Conservation (phyloP, 164 flowering plant genomes). For the Nymphaea colorata region DNA sequence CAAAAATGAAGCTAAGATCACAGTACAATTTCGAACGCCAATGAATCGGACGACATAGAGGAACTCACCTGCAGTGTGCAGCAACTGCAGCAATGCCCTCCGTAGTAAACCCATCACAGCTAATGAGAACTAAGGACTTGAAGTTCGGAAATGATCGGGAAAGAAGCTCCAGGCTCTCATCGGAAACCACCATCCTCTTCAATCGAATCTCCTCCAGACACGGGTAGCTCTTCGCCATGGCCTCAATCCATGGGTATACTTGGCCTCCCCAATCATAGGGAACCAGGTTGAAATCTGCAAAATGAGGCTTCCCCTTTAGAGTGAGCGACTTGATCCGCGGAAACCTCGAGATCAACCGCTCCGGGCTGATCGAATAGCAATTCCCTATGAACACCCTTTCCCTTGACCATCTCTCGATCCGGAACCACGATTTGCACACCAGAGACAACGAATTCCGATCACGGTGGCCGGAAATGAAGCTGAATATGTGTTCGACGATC, state of each 20-base stretch:
- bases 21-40: not conserved
- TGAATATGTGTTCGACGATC: constrained; percentile 70
- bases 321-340: constrained; percentile 49
- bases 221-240: constrained; percentile 35
- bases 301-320: constrained; percentile 89
- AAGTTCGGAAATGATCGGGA: constrained; percentile 59
- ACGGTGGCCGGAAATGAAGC: constrained; percentile 36
- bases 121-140: constrained; percentile 65
- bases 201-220: constrained; percentile 72
- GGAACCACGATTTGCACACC: constrained; percentile 78
- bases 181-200: constrained; percentile 87
- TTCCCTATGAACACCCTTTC: constrained; percentile 67
- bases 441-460: constrained; percentile 74
- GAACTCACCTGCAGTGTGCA: constrained; percentile 46
- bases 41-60: not conserved
- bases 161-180: constrained; percentile 69
- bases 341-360: constrained; percentile 56
- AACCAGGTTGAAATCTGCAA: constrained; percentile 83
- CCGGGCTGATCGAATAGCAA: constrained; percentile 69
- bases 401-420: constrained; percentile 61
- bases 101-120: constrained; percentile 86
- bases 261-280: constrained; percentile 87
- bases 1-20: not conserved
- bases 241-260: constrained; percentile 64
- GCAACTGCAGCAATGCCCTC: constrained; percentile 88